Evolutionary conservation across 2,329 filamentous ascomycete species (phyloP), one percentile per base, ranked within the genome.

Genomic region (Xylaria sp.): DNA sequence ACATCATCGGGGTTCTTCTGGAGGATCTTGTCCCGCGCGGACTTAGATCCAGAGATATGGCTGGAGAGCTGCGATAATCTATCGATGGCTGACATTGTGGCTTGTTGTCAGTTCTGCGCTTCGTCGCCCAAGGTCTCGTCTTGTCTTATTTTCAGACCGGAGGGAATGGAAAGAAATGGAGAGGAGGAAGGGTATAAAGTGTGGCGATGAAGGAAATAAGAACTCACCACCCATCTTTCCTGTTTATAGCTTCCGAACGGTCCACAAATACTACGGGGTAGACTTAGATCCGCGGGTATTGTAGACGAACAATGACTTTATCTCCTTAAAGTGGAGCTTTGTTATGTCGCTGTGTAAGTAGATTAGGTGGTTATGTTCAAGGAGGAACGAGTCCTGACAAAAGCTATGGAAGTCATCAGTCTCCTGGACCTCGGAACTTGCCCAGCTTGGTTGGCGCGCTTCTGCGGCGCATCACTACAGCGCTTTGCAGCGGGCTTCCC

Each of bases 1-100:
- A 90, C 89, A 84, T 92, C 90, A 79, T 92, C 89, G 65, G 90
- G 84, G 79, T 85, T 86, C 84, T 92, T 91, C 80, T 90, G 82
- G 52, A 91, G 84, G 56, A 92, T 81, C 80, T 84, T 87, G 70
- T 87, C 86, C 70, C 83, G 82, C 59, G 83, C 81, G 72, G 83
- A 82, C 68, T 81, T 79, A 32, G 79, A 79, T 72, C 84, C 84
- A 68, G 82, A 76, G 77, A 91, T 81, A 84, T 91, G 89, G 84
- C 84, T 85, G 71, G 88, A 88, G 76, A 91, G 85, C 76, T 90
- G 87, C 62, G 84, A 82, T 69, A 89, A 81, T 81, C 87, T 82
- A 73, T 89, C 87, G 76, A 87, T 79, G 75, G 87, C 87, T 89
- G 75, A 32, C 61, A 65, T 72, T 32, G 32, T 44, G 44, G 37